Base-by-base conservation (phyloP, 768 basidiomycete species). In the Naganishia randhawae region DNA sequence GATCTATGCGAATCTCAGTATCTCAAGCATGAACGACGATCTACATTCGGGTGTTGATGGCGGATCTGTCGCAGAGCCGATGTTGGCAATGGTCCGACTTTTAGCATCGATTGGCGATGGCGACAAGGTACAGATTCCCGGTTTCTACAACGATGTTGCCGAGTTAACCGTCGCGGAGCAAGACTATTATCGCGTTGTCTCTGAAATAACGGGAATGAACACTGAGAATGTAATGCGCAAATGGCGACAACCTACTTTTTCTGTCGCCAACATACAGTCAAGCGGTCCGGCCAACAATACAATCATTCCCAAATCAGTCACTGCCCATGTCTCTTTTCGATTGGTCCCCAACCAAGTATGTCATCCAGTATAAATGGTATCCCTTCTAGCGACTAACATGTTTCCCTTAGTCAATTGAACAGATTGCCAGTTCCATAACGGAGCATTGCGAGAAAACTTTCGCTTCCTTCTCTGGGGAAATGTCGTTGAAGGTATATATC, bases 1-100 rank as follows among this genome's bases (percentile, higher is more conserved):
- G 3, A 86, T 97, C 0, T 93, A 94, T 75, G 92, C 90, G 62
- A 85, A 86, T 37, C 80, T 96, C 8, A 85, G 88, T 87, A 87
- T 97, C 66, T 84, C 84, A 5, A 91, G 86, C 70, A 80, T 84
- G 32, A 83, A 85, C 14, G 89, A 89, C 0, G 95, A 97, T 77
- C 83, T 91, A 50, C 96, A 99, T 78, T 93, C 92, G 17, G 96
- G 96, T 70, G 85, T 97, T 10, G 92, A 96, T 74, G 96, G 96
- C 35, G 96, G 96, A 17, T 89, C 86, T 1, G 84, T 87, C 1
- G 82, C 82, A 2, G 96, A 99, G 80, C 94, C 96, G 0, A 92
- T 98, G 89, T 82, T 87, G 55, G 96, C 98, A 74, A 91, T 98
- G 90, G 84, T 95, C 29, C 86, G 86, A 48, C 81, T 97, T 1